Percentiles rank a stretch among this genome's conserved stretches.
phyloP scores from a whole-genome alignment of 495 filamentous ascomycete species.

The Sphaerosporella brunnea region DNA sequence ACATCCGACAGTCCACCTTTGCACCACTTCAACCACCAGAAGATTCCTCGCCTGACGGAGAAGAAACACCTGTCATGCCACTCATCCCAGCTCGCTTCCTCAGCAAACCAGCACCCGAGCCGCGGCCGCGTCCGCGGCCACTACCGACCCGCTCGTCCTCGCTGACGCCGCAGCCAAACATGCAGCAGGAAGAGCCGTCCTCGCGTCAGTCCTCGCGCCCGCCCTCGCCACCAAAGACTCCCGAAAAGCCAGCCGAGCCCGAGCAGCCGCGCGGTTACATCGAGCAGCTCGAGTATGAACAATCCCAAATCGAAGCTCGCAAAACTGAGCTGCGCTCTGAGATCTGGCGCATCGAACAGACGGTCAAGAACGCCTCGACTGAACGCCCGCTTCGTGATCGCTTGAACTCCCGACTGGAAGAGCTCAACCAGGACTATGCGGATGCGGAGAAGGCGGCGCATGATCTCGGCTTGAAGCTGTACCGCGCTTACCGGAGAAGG shows the following conservation, averaged over 20 bases:
- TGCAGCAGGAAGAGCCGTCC: not conserved
- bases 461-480: constrained; percentile 66
- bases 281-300: constrained; percentile 20
- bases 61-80: not conserved
- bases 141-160: constrained; percentile 8
- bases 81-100: constrained; percentile 4
- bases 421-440: constrained; percentile 52
- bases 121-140: too few relatives aligned
- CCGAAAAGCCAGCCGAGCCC: not conserved
- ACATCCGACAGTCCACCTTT: constrained; percentile 22
- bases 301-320: constrained; percentile 9
- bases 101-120: not conserved
- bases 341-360: constrained; percentile 25
- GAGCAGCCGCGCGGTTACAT: constrained; percentile 14
- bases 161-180: constrained; percentile 5
- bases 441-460: constrained; percentile 69
- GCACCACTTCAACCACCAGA: constrained; percentile 15
- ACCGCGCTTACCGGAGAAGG: constrained; percentile 58
- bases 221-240: constrained; percentile 1
- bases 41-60: not conserved
- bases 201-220: not conserved
- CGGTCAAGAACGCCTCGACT: constrained; percentile 39
- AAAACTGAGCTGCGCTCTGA: constrained; percentile 9
- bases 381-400: constrained; percentile 42
- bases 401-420: constrained; percentile 55